Evolutionary conservation across 345 rosid genomes (phyloP), one percentile per base, ranked within the genome.

Genomic region (Citrus unshiu): DNA sequence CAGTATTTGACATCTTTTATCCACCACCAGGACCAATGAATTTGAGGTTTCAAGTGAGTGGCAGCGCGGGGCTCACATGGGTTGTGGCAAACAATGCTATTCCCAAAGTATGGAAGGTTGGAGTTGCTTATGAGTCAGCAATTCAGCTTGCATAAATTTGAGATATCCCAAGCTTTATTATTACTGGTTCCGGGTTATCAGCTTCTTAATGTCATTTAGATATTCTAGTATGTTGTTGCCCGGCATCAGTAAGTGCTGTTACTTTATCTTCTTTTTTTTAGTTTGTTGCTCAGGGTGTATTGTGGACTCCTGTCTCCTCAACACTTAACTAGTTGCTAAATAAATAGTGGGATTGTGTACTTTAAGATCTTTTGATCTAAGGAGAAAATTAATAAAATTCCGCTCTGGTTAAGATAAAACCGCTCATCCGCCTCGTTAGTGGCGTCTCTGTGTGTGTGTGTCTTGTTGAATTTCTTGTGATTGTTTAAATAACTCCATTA

Each of bases 71-170:
- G 12, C 43, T 73, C 68, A 88, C 34, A 9, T 95, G 98, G 97
- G 79, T 89, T 19, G 81, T 84, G 68, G 90, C 93, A n/a, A 72
- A 78, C 3, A 68, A 89, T 63, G 87, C 76, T 70, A 80, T 95
- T 58, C 94, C 98, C 0, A 49, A 77, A 4, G 83, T 93, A 7
- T 93, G 98, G 98, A 75, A 85, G 59, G 87, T 87, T 30, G 94
- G 97, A 19, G 91, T 78, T 69, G 85, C 86, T 60, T 93, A 93
- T 74, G 86, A 86, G 84, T 79, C 98, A 21, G 46, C 69, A 34
- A 76, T 93, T 76, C 87, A 85, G 82, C 94, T 95, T 43, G 35
- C 67, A 65, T 93, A 73, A 87, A 80, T 24, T 19, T 21, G 19
- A 30, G 37, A 72, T 18, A 2, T 29, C 21, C 57, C 19, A 51